phyloP scores from a whole-genome alignment of 192 early-diverging fungal genomes.

The Rhizoclosmatium sp. region DNA sequence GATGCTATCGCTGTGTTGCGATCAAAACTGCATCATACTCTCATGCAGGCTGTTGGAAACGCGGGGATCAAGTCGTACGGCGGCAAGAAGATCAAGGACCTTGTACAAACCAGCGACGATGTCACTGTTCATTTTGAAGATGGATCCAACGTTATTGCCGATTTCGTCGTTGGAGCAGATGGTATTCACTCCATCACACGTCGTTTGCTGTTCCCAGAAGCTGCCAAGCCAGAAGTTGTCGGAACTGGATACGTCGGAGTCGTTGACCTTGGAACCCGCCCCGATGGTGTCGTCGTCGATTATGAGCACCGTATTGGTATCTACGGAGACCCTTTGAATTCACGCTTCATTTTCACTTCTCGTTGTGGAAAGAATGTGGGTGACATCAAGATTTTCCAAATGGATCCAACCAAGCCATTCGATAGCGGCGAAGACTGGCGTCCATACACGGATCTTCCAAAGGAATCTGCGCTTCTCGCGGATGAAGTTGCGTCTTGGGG shows the following conservation, averaged over 20 bases:
- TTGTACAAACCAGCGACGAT: background rate
- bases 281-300: too few species aligned
- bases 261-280: background rate
- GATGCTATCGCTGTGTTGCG: too few species aligned
- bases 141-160: background rate
- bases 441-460: too few species aligned
- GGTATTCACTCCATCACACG: slow-evolving; percentile 30
- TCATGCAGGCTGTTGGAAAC: background rate
- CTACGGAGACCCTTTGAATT: too few species aligned
- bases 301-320: background rate
- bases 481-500: slow-evolving; percentile 3
- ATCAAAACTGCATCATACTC: too few species aligned
- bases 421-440: too few species aligned
- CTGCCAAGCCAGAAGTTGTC: background rate
- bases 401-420: background rate
- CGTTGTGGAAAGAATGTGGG: background rate
- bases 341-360: background rate
- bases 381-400: background rate
- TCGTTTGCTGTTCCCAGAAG: slow-evolving; percentile 40
- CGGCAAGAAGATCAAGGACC: background rate
- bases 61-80: background rate
- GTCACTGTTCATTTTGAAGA: slow-evolving; percentile 31
- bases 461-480: background rate
- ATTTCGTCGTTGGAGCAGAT: slow-evolving; percentile 30
- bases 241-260: background rate